Base-by-base conservation (phyloP, 169 alveolate genomes). In the Cryptosporidium viatorum region DNA sequence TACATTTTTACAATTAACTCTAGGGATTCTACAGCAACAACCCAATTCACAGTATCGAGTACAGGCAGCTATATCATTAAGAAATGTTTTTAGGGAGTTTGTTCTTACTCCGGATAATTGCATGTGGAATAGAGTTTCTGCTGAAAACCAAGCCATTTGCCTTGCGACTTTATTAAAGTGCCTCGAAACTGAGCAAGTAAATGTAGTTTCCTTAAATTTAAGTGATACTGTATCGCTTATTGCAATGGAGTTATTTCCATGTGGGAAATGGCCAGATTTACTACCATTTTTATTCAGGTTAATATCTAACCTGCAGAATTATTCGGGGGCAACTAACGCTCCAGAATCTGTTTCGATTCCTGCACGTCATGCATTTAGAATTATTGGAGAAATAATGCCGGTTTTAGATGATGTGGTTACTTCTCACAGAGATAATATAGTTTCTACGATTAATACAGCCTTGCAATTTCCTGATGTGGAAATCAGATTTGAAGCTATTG, bases 341-440 rank as follows among this genome's bases (percentile, higher is more conserved):
- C 89, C 89, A 31, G 89, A 80, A n/a, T 62, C 73, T 45, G 75
- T 65, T 41, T 37, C 75, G 2, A 62, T 80, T 43, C 89, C 89
- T 29, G 89, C 89, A 62, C 75, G 80, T 1, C 89, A 80, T 62
- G 89, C 89, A 21, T 80, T 80, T 50, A 80, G 89, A 65, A 80
- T 80, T 23, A 67, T 80, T 37, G 74, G 89, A 7, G 89, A 80
- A 29, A 80, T 80, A 41, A 80, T 80, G 89, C 89, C 89, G 9
- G 89, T 80, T 43, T 41, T 80, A 39, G 89, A 80, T 33, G 89
- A 80, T 41, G 89, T 80, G 18, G 35, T 80, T 43, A 26, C 89
- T 23, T 43, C 75, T 31, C 89, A 80, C 31, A 80, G 89, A 50
- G 89, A 80, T 45, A 80, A 39, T 45, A 80, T 80, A n/a, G 75